A percentile compares a stretch with the other conserved stretches of the same genome.
Conservation (phyloP, 192 early-diverging fungal species). For the Lobosporangium transversale region DNA sequence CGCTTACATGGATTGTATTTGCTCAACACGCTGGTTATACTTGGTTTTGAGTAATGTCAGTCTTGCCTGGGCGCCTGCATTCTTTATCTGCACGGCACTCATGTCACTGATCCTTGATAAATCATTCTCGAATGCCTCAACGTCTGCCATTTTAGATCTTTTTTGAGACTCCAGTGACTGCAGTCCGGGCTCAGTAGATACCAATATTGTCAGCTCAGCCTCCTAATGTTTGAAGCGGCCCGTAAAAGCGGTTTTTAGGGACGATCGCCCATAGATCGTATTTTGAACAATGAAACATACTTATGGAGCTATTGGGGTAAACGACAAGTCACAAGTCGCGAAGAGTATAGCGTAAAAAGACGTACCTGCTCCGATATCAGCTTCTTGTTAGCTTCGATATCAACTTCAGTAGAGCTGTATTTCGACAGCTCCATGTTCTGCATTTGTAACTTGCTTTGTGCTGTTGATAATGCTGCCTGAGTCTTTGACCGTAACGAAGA, state of each 20-base stretch:
- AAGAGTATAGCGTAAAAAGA: too few relatives aligned
- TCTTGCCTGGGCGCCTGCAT: constrained; percentile 34
- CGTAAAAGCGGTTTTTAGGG: background rate
- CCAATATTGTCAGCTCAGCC: constrained; percentile 1
- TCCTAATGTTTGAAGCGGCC: constrained; percentile 12
- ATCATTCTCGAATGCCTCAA: constrained; percentile 35
- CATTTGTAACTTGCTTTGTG: constrained; percentile 22
- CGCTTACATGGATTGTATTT: constrained; percentile 27
- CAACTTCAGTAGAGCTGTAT: constrained; percentile 13
- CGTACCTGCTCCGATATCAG: constrained; percentile 27
- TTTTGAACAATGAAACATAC: background rate
- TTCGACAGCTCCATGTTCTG: constrained; percentile 19
- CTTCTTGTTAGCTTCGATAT: constrained; percentile 15
- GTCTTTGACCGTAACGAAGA: constrained; percentile 25
- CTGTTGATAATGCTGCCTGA: constrained; percentile 22
- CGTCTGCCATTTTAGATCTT: constrained; percentile 20
- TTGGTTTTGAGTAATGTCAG: constrained; percentile 26
- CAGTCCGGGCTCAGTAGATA: constrained; percentile 18
- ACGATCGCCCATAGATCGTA: background rate
- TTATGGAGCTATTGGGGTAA: too few relatives aligned
- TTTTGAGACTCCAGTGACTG: constrained; percentile 23
- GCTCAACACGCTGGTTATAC: constrained; percentile 1
- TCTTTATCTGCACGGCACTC: constrained; percentile 29
- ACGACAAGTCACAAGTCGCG: too few relatives aligned
- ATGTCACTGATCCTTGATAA: constrained; percentile 27